Evolutionary conservation across 108 stramenopile species (phyloP).

Genomic region (Chaetoceros tenuissimus): DNA sequence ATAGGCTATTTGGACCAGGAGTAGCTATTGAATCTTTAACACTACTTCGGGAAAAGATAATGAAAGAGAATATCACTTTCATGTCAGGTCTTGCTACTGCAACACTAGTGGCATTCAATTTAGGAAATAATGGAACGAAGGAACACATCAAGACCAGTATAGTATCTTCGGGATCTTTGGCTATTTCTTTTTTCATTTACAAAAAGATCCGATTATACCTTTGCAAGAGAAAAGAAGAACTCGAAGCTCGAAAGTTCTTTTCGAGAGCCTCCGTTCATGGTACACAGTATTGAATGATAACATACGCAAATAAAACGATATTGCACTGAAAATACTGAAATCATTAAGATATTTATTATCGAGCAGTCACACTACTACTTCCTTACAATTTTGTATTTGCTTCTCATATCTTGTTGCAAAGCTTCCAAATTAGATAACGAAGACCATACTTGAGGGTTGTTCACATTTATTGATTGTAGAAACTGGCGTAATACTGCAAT

Average conservation of each 20-base stretch:
- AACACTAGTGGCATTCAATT: constrained; percentile 13
- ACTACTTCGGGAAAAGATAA: constrained; percentile 13
- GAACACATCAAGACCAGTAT: background rate
- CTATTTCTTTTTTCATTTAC: constrained; percentile 15
- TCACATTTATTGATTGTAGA: too few species aligned
- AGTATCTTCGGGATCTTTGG: constrained; percentile 10
- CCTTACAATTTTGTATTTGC: too few species aligned
- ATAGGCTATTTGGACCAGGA: constrained; percentile 58
- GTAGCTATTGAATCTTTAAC: constrained; percentile 19
- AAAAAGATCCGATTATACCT: constrained; percentile 15
- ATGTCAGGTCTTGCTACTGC: constrained; percentile 29
- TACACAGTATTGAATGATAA: constrained; percentile 42
- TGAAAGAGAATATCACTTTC: constrained; percentile 27
- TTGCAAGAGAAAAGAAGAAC: constrained; percentile 34
- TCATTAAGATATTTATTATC: too few species aligned
- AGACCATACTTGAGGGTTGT: too few species aligned
- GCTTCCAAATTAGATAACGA: too few species aligned
- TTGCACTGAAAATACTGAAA: too few species aligned
- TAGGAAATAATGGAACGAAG: background rate
- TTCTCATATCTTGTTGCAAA: too few species aligned
- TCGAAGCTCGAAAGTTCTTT: constrained; percentile 56
- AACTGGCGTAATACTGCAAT: too few species aligned
- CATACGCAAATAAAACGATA: too few species aligned
- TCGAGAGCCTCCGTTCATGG: constrained; percentile 55
- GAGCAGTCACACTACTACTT: too few species aligned